phyloP scores from a whole-genome alignment of 768 basidiomycete species.

The Mycena rebaudengoi region DNA sequence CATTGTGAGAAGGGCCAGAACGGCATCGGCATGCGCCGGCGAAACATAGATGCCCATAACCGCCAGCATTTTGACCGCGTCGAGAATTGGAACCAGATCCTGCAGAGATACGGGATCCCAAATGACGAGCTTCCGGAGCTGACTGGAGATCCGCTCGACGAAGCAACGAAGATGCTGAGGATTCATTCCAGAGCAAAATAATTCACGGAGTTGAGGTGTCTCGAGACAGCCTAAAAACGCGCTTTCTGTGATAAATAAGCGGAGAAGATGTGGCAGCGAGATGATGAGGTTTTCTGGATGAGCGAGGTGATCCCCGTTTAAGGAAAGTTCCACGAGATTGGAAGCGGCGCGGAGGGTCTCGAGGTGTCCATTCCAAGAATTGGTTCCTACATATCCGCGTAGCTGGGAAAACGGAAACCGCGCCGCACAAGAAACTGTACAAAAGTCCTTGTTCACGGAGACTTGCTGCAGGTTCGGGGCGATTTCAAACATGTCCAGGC shows the following conservation, averaged over 20 bases:
- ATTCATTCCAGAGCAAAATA: too few relatives aligned
- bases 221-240: not conserved
- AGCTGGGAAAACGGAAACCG: not conserved
- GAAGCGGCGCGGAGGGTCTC: not conserved
- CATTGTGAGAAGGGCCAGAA: too few relatives aligned
- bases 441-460: not conserved
- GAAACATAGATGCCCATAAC: too few relatives aligned
- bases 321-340: constrained; percentile 3
- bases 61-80: too few relatives aligned
- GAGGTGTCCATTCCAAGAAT: not conserved
- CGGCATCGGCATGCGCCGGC: too few relatives aligned
- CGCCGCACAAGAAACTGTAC: not conserved
- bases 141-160: too few relatives aligned
- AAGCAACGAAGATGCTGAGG: too few relatives aligned
- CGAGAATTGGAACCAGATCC: too few relatives aligned
- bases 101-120: too few relatives aligned
- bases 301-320: not conserved
- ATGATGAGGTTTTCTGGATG: not conserved
- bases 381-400: not conserved
- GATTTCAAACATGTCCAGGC: not conserved
- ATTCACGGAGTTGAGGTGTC: constrained; percentile 5
- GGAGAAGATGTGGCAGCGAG: not conserved
- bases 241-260: not conserved
- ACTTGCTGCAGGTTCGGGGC: not conserved
- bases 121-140: too few relatives aligned